These are phyloP conservation scores for Ogataea henricii DNA, from an alignment of 805 yeast genomes.

Conservation along the genomic window DNA sequence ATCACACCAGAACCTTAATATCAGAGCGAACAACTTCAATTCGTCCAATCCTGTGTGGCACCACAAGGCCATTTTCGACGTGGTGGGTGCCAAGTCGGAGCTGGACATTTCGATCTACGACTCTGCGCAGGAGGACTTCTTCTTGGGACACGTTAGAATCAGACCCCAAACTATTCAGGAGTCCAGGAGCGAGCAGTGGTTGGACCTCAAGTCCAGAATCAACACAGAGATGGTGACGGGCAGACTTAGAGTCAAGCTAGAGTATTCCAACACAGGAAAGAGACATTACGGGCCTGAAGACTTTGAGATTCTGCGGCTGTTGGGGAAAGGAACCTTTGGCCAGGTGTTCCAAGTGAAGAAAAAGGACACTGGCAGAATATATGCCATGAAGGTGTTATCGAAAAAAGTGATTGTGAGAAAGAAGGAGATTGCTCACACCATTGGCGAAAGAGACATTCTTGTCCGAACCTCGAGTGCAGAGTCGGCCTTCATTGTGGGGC, in stretches of 20 bases:
- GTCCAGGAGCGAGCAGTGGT: constrained; percentile 65
- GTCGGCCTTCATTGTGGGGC: constrained; percentile 87
- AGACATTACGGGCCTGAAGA: constrained; percentile 91
- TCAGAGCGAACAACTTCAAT: constrained; percentile 27
- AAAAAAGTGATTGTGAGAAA: constrained; percentile 94
- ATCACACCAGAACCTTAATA: constrained; percentile 28
- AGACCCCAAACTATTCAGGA: constrained; percentile 59
- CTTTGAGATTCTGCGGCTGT: constrained; percentile 84
- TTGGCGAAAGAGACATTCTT: constrained; percentile 92
- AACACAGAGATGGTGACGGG: constrained; percentile 79
- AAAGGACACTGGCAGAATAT: constrained; percentile 84
- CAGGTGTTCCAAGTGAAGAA: constrained; percentile 96
- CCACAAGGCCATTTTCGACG: constrained; percentile 91
- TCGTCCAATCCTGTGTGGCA: constrained; percentile 81
- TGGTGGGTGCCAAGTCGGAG: constrained; percentile 79
- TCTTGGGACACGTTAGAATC: constrained; percentile 81
- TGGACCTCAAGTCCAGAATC: constrained; percentile 68
- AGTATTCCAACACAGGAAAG: constrained; percentile 67
- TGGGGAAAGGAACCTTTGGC: constrained; percentile 98
- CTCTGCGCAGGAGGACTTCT: constrained; percentile 75
- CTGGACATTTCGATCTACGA: constrained; percentile 92
- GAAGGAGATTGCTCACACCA: constrained; percentile 97
- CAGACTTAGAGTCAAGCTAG: constrained; percentile 72
- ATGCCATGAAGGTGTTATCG: constrained; percentile 96
- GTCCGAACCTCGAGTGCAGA: constrained; percentile 85